Percentiles rank a stretch among this genome's conserved stretches.
Conservation (phyloP, 805 yeast species). For the Suhomyces kilbournensis region DNA sequence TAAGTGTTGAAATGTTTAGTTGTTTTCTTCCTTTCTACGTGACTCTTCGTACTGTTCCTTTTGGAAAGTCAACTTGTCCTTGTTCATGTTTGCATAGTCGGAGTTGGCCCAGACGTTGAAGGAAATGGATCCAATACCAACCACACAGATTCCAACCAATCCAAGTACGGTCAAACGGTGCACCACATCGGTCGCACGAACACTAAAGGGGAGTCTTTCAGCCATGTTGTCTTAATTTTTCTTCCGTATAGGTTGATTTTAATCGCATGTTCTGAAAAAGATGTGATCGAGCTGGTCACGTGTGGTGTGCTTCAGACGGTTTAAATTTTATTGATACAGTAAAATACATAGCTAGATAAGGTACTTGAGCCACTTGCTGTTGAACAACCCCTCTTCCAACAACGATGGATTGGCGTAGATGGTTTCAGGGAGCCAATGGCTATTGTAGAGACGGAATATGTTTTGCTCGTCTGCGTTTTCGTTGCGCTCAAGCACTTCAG, state of each 20-base stretch:
- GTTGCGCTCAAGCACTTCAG: conserved; percentile 20
- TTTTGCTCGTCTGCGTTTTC: conserved; percentile 23
- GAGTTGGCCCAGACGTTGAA: conserved; percentile 44
- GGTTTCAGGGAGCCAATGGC: conserved; percentile 39
- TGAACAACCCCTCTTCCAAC: conserved; percentile 31
- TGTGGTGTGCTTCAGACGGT: not conserved
- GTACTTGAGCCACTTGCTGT: conserved; percentile 37
- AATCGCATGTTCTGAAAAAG: not conserved
- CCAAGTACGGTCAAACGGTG: conserved; percentile 44
- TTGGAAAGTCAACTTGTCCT: conserved; percentile 37
- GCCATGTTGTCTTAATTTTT: conserved; percentile 3
- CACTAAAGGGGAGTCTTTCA: conserved; percentile 37
- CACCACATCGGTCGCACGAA: conserved; percentile 42
- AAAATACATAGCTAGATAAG: conserved; percentile 21
- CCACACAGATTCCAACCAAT: conserved; percentile 39
- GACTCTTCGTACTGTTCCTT: conserved; percentile 30
- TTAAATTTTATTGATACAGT: not conserved
- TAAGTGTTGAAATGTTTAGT: not conserved
- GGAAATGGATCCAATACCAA: conserved; percentile 37
- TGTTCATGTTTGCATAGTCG: conserved; percentile 42
- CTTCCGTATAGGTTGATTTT: not conserved
- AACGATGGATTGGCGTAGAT: conserved; percentile 41
- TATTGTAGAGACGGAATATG: conserved; percentile 36
- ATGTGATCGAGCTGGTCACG: not conserved
- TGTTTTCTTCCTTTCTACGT: conserved; percentile 13